A percentile compares a stretch with the other conserved stretches of the same genome.
Evolutionary conservation across 2,329 filamentous ascomycete genomes (phyloP).

Genomic region (Fusarium praegraminearum): DNA sequence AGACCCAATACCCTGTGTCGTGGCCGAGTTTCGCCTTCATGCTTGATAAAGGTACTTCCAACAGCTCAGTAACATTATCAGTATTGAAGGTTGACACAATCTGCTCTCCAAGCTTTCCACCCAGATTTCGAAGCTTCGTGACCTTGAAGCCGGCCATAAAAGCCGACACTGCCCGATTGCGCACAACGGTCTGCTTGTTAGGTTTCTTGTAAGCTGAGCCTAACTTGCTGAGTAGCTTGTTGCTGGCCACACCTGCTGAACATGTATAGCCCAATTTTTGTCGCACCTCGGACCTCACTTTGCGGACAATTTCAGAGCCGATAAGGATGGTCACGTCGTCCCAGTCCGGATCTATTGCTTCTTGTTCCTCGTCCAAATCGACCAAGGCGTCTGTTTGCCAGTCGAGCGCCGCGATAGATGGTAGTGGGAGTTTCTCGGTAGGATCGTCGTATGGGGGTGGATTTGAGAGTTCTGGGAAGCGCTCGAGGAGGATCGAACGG

Average conservation of each 20-base stretch:
- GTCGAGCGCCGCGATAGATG: constrained; percentile 76
- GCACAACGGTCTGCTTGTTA: constrained; percentile 92
- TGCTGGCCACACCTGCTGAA: constrained; percentile 87
- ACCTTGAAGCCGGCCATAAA: constrained; percentile 91
- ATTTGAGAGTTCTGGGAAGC: constrained; percentile 76
- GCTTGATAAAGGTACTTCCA: constrained; percentile 78
- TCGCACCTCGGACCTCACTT: constrained; percentile 76
- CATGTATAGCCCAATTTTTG: constrained; percentile 86
- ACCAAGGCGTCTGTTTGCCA: constrained; percentile 88
- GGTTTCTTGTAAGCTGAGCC: constrained; percentile 94
- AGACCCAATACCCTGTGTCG: constrained; percentile 87
- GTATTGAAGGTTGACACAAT: constrained; percentile 84
- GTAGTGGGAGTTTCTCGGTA: constrained; percentile 77
- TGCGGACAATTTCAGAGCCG: constrained; percentile 87
- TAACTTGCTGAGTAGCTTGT: constrained; percentile 96
- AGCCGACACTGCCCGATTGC: constrained; percentile 81
- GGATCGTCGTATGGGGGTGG: constrained; percentile 80
- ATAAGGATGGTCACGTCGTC: constrained; percentile 90
- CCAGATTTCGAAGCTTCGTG: constrained; percentile 94
- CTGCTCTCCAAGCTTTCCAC: constrained; percentile 92
- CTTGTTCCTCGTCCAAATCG: constrained; percentile 80
- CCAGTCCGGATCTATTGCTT: constrained; percentile 91
- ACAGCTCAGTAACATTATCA: constrained; percentile 80
- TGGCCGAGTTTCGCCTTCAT: constrained; percentile 83
- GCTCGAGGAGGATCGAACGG: constrained; percentile 77